A percentile compares a stretch with the other conserved stretches of the same genome.
These are phyloP conservation scores for Nicotiana knightiana DNA, from an alignment of 257 asterid genomes.

Conservation along the genomic window DNA sequence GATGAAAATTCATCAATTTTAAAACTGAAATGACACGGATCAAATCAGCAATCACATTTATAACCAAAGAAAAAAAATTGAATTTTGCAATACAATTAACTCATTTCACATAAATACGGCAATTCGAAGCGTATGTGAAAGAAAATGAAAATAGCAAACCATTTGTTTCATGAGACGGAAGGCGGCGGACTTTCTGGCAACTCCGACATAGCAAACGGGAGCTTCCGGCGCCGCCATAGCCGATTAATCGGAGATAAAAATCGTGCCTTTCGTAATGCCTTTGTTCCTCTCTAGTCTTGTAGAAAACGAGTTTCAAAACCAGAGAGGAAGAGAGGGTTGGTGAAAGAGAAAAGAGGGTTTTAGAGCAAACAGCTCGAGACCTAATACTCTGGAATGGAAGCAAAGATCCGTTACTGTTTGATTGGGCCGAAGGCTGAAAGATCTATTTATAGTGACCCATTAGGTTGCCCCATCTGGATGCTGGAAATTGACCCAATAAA, in stretches of 20 bases:
- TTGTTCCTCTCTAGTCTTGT: conserved; percentile 5
- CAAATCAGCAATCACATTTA: background rate
- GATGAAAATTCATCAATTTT: background rate
- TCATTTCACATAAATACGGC: background rate
- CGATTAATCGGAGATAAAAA: background rate
- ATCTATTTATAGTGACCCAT: background rate
- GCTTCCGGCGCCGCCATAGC: conserved; percentile 82
- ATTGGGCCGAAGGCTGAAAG: background rate
- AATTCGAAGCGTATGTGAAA: background rate
- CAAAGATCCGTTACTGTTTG: background rate
- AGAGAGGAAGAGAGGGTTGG: conserved; percentile 11
- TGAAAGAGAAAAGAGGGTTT: background rate
- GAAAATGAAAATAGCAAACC: conserved; percentile 34
- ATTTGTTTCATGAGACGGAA: conserved; percentile 99
- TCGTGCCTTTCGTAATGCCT: background rate
- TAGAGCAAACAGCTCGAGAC: background rate
- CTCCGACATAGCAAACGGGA: conserved; percentile 82
- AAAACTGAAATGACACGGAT: background rate
- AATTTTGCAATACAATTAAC: background rate
- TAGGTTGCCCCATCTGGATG: background rate
- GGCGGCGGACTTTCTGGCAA: conserved; percentile 86
- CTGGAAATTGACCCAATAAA: background rate
- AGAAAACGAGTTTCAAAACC: background rate
- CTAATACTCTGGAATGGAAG: background rate
- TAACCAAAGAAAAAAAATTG: background rate